Base-by-base conservation (phyloP, 768 basidiomycete genomes). In the Termitomyces titanicus region DNA sequence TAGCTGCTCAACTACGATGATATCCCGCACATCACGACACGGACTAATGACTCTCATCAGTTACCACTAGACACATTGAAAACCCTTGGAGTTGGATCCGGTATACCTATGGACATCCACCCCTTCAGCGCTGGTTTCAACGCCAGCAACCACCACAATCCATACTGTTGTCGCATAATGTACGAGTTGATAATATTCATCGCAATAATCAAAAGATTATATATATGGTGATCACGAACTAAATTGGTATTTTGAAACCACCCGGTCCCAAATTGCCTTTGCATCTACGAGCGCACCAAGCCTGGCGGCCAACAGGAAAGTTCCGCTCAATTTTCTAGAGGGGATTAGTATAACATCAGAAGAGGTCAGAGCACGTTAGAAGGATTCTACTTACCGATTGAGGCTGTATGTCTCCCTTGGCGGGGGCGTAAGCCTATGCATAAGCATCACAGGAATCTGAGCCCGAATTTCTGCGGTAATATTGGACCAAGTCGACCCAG, bases 361-460 rank as follows among this genome's bases (percentile, higher is more conserved):
- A 38, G 20, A n/a, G 31, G 20, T 11, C 4, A 8, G 18, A 35
- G 13, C 18, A 53, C 10, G 27, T 18, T 24, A 33, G 44, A 38
- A 38, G 11, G 51, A 31, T 43, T 40, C 9, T 12, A 61, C 81
- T 53, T 57, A 87, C 88, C 94, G 74, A 68, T 99, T 98, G 51
- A 98, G 72, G 68, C 91, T 93, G 69, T 98, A 98, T 1, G 96
- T 98, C 73, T 98, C 95, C 54, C 83, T 75, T 0, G 96, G 96
- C 2, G 96, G 96, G 0, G 96, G 96, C 0, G 93, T 94, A 27
- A 97, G 77, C 46, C 95, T 78, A 64, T 97, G 79, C 62, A 80
- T 76, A 54, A 99, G 78, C 94, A 99, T 98, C 51, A 89, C 74
- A 0, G 96, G 95, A 44, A 99, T 98, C 31, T 82, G 79, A 3